Evolutionary conservation across 768 basidiomycete genomes (phyloP).

Genomic region (Lactifluus subvellereus): DNA sequence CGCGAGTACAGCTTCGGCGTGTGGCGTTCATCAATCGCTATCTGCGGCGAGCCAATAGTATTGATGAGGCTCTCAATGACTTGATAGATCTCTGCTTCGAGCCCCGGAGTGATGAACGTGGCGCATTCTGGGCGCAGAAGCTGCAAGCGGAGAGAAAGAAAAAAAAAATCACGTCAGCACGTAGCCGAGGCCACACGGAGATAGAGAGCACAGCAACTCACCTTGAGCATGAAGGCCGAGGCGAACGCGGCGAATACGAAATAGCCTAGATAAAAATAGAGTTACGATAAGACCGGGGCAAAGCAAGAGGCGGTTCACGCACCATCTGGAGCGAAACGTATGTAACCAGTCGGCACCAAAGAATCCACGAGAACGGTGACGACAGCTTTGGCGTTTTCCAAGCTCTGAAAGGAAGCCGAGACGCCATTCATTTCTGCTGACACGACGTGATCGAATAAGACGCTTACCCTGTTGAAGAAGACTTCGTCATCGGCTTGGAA

Average conservation of each 20-base stretch:
- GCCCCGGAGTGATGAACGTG: constrained; percentile 50
- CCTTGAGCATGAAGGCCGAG: constrained; percentile 78
- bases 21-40: constrained; percentile 76
- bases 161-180: background rate
- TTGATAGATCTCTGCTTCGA: constrained; percentile 54
- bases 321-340: constrained; percentile 29
- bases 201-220: constrained; percentile 26
- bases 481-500: constrained; percentile 26
- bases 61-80: constrained; percentile 63
- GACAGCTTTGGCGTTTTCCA: constrained; percentile 21
- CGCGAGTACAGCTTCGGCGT: constrained; percentile 75
- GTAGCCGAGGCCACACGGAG: background rate
- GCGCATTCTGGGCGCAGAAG: constrained; percentile 75
- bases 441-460: background rate
- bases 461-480: constrained; percentile 29
- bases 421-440: background rate
- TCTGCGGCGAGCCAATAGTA: constrained; percentile 59
- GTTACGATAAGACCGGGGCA: background rate
- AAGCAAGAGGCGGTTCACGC: background rate
- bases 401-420: constrained; percentile 9
- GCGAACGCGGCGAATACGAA: constrained; percentile 39
- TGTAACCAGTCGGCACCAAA: constrained; percentile 25
- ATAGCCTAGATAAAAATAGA: constrained; percentile 7
- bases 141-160: constrained; percentile 32
- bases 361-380: constrained; percentile 21